Conservation (phyloP, 2,329 filamentous ascomycete genomes). For the Colletotrichum godetiae region DNA sequence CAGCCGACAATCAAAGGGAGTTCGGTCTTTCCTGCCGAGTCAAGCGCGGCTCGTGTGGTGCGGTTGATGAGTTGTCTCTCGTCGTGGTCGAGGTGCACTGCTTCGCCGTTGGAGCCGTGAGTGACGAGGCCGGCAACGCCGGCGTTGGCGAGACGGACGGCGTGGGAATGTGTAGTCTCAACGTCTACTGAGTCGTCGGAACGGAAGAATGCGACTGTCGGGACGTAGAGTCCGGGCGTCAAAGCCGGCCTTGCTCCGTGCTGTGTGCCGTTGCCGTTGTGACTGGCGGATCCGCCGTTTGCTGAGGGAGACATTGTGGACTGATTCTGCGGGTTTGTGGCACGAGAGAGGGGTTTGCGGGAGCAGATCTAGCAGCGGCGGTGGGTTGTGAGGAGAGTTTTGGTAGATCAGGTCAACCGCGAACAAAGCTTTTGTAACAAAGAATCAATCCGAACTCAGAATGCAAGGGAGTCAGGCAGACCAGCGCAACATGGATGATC, state of each 20-base stretch:
- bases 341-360: not conserved
- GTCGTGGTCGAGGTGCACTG: constrained; percentile 63
- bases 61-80: constrained; percentile 66
- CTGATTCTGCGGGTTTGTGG: not conserved
- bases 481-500: not conserved
- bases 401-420: too few species aligned
- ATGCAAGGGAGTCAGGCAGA: not conserved
- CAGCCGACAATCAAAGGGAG: constrained; percentile 71
- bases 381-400: not conserved
- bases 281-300: constrained; percentile 17
- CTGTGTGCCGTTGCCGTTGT: constrained; percentile 17
- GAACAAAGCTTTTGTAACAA: constrained; percentile 2
- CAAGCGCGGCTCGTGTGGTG: constrained; percentile 62
- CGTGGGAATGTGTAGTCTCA: constrained; percentile 61
- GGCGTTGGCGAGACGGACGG: constrained; percentile 69
- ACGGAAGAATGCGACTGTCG: constrained; percentile 72
- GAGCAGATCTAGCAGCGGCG: not conserved
- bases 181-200: constrained; percentile 65
- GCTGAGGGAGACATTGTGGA: constrained; percentile 29
- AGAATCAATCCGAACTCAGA: not conserved
- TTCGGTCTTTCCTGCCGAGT: constrained; percentile 47
- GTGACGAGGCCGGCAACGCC: constrained; percentile 76
- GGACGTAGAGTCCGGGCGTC: constrained; percentile 65
- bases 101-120: constrained; percentile 80
- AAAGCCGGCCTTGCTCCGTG: constrained; percentile 12